Evolutionary conservation across 2,329 filamentous ascomycete species (phyloP), one percentile per base, ranked within the genome.

Genomic region (Talaromyces islandicus): DNA sequence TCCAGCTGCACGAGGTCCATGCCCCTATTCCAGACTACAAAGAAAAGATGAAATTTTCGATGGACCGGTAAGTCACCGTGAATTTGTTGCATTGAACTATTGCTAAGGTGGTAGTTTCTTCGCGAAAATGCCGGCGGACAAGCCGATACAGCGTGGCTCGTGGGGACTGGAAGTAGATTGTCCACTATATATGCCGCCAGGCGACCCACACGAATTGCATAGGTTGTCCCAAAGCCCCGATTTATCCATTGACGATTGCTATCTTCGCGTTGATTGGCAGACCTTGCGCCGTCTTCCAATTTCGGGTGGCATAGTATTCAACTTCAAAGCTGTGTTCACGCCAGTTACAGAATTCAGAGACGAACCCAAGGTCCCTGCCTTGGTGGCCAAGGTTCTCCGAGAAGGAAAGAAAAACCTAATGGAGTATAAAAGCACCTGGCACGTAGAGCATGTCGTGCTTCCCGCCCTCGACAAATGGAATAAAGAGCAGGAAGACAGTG

Each of bases 251-350:
- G 79, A 83, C 0, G 83, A 89, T 35, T 79, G 89, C 64, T 78
- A 88, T 62, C 77, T 96, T 1, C 84, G 91, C 4, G 90, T 94
- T 1, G 91, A 96, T 72, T 95, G 91, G 90, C 92, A 96, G 74
- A 96, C 91, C 0, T 77, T 96, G 4, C 85, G 91, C 1, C 84
- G 91, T 2, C 76, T 96, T 0, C 91, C 91, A 0, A 78, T 96
- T 0, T 91, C 88, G 0, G 90, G 84, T 0, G 88, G 83, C 75
- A 78, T 96, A 1, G 83, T 91, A 0, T 96, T 96, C 78, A 95
- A 94, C 72, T 96, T 93, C 83, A 95, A 93, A 70, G 90, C 88
- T 0, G 73, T 94, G 0, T 95, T 95, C 73, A 94, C 90, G 0
- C 88, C 89, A 0, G 71, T 96, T 0, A 71, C 80, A 0, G 85